Conservation (phyloP, 2,329 filamentous ascomycete genomes). For the Aureobasidium melanogenum region DNA sequence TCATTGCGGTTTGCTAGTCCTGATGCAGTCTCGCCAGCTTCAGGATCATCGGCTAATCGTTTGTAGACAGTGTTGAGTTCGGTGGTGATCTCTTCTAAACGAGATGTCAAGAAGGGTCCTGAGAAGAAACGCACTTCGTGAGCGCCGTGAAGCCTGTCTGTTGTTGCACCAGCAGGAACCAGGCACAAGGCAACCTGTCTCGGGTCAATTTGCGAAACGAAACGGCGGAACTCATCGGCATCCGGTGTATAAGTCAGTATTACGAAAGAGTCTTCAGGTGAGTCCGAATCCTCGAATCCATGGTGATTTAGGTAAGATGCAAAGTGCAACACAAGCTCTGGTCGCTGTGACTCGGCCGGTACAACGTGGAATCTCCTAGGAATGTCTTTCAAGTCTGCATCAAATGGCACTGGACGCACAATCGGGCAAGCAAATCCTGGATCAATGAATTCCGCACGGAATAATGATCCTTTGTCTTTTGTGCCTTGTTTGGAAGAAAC, state of each 20-base stretch:
- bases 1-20: not conserved
- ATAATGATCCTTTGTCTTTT: slow-evolving; percentile 32
- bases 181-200: slow-evolving; percentile 24
- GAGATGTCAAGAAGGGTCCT: slow-evolving; percentile 22
- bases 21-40: slow-evolving; percentile 8
- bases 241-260: slow-evolving; percentile 22
- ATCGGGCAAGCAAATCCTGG: slow-evolving; percentile 19
- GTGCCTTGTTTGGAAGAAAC: slow-evolving; percentile 25
- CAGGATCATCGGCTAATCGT: not conserved
- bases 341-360: not conserved
- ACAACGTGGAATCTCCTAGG: slow-evolving; percentile 10
- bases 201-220: not conserved
- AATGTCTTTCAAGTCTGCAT: not conserved
- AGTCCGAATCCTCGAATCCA: slow-evolving; percentile 12
- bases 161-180: slow-evolving; percentile 20
- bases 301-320: slow-evolving; percentile 15
- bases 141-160: slow-evolving; percentile 17
- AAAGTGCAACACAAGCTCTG: slow-evolving; percentile 15
- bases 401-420: not conserved
- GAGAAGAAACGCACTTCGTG: slow-evolving; percentile 20
- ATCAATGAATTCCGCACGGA: slow-evolving; percentile 26
- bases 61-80: slow-evolving; percentile 12
- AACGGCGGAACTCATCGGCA: slow-evolving; percentile 16
- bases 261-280: slow-evolving; percentile 17
- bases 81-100: slow-evolving; percentile 15